Base-by-base conservation (phyloP, 1,139 yeast genomes). In the Debaryomyces nepalensis region DNA sequence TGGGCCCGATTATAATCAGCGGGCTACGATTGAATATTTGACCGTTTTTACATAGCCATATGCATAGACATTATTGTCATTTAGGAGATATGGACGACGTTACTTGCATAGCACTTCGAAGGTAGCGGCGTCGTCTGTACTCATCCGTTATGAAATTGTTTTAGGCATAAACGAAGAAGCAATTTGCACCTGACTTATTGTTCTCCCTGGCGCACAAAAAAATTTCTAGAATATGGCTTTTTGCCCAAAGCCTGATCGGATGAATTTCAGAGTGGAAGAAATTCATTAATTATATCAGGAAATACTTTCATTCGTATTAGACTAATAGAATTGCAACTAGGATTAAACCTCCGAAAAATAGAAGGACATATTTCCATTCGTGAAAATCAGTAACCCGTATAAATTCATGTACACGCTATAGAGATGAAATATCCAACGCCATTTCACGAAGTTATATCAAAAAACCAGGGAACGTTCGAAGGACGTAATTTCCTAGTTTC, bases 401-500 rank as follows among this genome's bases (percentile, higher is more conserved):
- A 19, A 29, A 29, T 29, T 29, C 40, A 19, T 37, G 27, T 26
- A 39, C 27, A 21, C 8, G 14, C n/a, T 16, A 8, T 7, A 29
- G 35, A 18, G 24, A 55, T 57, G 64, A 51, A 51, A 41, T 48
- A 50, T 29, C 49, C 45, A 30, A 52, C 68, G 7, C 55, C 68
- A 7, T 65, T 63, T 46, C 70, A 68, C 32, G 62, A 59, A 43
- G 51, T 61, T 10, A 63, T 71, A 37, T 46, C 58, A 32, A 60
- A 67, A 39, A 70, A 66, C 44, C 66, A 64, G 43, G 78, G 77
- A 2, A 49, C 59, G 7, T 69, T 69, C 57, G 57, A 58, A 32
- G 76, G 74, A 4, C 51, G 56, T 21, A 59, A 66, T 51, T 64
- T 72, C 46, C 54, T 58, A 23, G 61, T 73, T 4, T 70, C 77